Conservation (phyloP, 192 early-diverging fungal species). For the Coemansia sp. region DNA sequence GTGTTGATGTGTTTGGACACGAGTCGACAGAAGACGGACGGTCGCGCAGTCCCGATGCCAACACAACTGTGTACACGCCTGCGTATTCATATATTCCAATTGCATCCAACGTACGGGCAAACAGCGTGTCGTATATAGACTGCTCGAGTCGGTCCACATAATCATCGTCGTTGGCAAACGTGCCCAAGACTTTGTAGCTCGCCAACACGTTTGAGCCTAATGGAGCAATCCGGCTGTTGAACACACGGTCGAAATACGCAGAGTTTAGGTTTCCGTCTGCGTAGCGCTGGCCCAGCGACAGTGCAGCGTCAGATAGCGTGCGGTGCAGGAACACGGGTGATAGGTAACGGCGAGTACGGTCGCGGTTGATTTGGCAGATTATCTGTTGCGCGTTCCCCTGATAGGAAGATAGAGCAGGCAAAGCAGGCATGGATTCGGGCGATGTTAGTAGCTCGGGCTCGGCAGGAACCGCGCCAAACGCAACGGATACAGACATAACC, state of each 20-base stretch:
- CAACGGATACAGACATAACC: neutral
- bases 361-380: constrained; percentile 41
- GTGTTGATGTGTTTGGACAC: constrained; percentile 15
- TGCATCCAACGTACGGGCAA: constrained; percentile 43
- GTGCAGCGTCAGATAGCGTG: constrained; percentile 30
- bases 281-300: constrained; percentile 20
- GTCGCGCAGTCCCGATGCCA: constrained; percentile 19
- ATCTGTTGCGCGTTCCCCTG: constrained; percentile 26
- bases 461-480: neutral
- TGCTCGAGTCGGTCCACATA: constrained; percentile 20
- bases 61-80: constrained; percentile 44
- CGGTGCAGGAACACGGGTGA: constrained; percentile 41
- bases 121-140: constrained; percentile 22
- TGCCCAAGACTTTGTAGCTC: constrained; percentile 46
- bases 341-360: constrained; percentile 27
- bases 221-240: constrained; percentile 14
- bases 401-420: neutral
- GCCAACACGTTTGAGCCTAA: constrained; percentile 23
- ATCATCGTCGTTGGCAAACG: constrained; percentile 13
- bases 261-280: constrained; percentile 1
- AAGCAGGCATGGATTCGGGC: neutral
- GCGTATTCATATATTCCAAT: constrained; percentile 28
- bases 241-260: constrained; percentile 21
- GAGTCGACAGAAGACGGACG: constrained; percentile 14
- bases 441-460: neutral